phyloP scores from a whole-genome alignment of 2,329 filamentous ascomycete species.

The Thielaviopsis ethacetica region DNA sequence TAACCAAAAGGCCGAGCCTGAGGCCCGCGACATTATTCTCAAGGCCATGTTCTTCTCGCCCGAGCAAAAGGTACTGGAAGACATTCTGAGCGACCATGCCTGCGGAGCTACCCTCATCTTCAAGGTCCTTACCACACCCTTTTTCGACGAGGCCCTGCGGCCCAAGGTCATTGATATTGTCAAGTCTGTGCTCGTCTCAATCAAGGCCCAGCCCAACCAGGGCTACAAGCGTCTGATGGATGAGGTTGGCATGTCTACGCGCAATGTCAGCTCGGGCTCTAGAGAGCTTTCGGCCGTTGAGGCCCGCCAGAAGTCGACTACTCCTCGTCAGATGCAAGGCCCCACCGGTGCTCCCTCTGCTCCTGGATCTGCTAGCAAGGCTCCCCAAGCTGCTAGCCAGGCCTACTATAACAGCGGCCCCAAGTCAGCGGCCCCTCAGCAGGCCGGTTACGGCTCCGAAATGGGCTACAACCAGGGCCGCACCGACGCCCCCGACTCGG shows the following conservation, averaged over 20 bases:
- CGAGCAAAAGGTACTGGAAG: slow-evolving; percentile 73
- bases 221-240: slow-evolving; percentile 99
- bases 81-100: slow-evolving; percentile 77
- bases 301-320: slow-evolving; percentile 38
- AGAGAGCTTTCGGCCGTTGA: slow-evolving; percentile 28
- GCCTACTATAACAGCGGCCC: slow-evolving; percentile 39
- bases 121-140: slow-evolving; percentile 94
- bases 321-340: slow-evolving; percentile 34
- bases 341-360: slow-evolving; percentile 25
- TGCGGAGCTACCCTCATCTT: slow-evolving; percentile 94
- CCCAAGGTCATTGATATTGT: slow-evolving; percentile 82
- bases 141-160: slow-evolving; percentile 86
- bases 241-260: slow-evolving; percentile 76
- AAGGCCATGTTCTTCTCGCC: slow-evolving; percentile 84
- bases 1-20: slow-evolving; percentile 88
- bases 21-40: slow-evolving; percentile 78
- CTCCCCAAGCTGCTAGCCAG: slow-evolving; percentile 17
- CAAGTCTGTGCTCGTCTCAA: slow-evolving; percentile 68
- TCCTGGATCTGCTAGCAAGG: slow-evolving; percentile 17
- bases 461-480: slow-evolving; percentile 35
- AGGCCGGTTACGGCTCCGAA: slow-evolving; percentile 28
- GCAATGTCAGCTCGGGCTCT: slow-evolving; percentile 29
- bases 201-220: slow-evolving; percentile 87
- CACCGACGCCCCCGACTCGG: slow-evolving; percentile 25
- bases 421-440: slow-evolving; percentile 21